These are phyloP conservation scores for Rhizophagus clarus DNA, from an alignment of 192 early-diverging fungal genomes.

Conservation along the genomic window DNA sequence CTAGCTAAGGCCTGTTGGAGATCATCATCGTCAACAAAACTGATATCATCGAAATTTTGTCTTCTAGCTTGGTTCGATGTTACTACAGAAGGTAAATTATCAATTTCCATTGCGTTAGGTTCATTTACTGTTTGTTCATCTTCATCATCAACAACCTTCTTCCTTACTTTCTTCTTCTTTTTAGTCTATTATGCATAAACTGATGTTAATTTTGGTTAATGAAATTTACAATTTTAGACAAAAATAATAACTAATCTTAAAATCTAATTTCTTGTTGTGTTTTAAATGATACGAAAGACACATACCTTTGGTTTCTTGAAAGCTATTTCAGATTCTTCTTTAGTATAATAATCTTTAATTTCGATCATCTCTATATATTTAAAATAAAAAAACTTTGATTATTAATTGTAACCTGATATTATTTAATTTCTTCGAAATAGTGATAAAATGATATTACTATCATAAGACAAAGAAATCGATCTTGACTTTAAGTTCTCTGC, in stretches of 20 bases:
- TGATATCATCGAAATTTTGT: slow-evolving; percentile 46
- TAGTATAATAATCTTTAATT: slow-evolving; percentile 89
- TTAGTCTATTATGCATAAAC: slow-evolving; percentile 53
- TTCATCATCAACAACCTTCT: slow-evolving; percentile 51
- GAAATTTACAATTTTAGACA: slow-evolving; percentile 1
- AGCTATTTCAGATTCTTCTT: slow-evolving; percentile 72
- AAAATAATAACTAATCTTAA: not conserved
- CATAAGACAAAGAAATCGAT: slow-evolving; percentile 56
- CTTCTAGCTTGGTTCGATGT: not conserved
- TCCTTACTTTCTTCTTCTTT: slow-evolving; percentile 55
- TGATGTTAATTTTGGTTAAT: slow-evolving; percentile 6
- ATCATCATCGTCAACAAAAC: slow-evolving; percentile 96
- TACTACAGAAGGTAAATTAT: not conserved
- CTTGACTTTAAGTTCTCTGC: slow-evolving; percentile 50
- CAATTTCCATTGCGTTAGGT: slow-evolving; percentile 25
- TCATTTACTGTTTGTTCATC: slow-evolving; percentile 15
- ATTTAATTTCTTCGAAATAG: not conserved
- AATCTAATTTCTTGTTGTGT: no score
- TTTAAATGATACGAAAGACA: not conserved
- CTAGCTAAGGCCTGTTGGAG: slow-evolving; percentile 82
- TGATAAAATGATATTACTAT: slow-evolving; percentile 39
- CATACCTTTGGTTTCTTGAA: slow-evolving; percentile 83
- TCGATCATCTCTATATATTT: slow-evolving; percentile 53
- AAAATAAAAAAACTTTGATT: not conserved
- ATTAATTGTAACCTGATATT: slow-evolving; percentile 1